Evolutionary conservation across 495 filamentous ascomycete species (phyloP).

Genomic region (Cladorrhinum samala): DNA sequence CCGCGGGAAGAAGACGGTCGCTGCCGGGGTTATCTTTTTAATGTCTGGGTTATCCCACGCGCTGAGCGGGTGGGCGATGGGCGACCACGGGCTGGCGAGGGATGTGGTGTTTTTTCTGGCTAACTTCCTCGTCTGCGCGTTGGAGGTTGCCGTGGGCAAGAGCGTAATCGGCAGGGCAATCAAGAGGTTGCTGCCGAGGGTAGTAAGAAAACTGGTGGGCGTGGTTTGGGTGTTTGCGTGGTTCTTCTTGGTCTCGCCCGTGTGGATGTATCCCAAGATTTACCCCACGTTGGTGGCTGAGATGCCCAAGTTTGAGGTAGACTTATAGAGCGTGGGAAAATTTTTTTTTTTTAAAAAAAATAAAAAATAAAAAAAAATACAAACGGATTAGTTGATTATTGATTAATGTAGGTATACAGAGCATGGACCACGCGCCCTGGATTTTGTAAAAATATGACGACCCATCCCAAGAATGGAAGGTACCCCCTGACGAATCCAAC

Average conservation of each 20-base stretch:
- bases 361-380: not conserved
- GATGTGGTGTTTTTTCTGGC: not conserved
- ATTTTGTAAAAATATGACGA: not conserved
- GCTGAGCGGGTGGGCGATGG: not conserved
- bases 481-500: not conserved
- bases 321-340: not conserved
- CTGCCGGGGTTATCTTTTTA: not conserved
- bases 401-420: not conserved
- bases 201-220: not conserved
- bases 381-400: not conserved
- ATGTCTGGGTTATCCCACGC: not conserved
- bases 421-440: not conserved
- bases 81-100: not conserved
- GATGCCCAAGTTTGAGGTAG: not conserved
- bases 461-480: not conserved
- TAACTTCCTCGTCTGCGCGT: not conserved
- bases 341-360: too few relatives aligned
- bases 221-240: not conserved
- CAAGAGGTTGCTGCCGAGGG: not conserved
- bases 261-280: not conserved
- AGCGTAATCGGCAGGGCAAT: not conserved
- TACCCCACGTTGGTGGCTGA: not conserved
- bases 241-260: not conserved
- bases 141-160: not conserved
- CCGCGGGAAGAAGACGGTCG: not conserved